Conservation (phyloP, 208 protist genomes). For the Lotmaria passim region DNA sequence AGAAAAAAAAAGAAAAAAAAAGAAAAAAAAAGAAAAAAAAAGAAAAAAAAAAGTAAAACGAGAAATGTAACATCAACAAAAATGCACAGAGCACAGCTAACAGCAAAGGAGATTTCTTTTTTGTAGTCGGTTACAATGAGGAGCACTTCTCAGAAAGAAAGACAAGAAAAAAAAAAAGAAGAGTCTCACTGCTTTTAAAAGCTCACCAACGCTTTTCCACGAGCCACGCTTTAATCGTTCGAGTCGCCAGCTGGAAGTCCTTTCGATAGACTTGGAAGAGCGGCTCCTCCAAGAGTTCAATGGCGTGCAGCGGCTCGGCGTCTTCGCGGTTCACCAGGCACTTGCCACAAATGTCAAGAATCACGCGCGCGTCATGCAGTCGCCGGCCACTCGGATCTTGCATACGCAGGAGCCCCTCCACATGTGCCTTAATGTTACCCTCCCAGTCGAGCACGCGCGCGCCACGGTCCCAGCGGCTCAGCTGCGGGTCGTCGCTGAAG, state of each 20-base stretch:
- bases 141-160: no score
- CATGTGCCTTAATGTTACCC: slow-evolving; percentile 66
- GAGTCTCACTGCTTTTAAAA: no score
- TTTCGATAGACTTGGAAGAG: slow-evolving; percentile 51
- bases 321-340: slow-evolving; percentile 68
- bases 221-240: slow-evolving; percentile 42
- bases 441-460: slow-evolving; percentile 74
- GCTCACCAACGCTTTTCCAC: background rate
- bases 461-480: slow-evolving; percentile 39
- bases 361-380: slow-evolving; percentile 24
- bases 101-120: no score
- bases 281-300: slow-evolving; percentile 48
- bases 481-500: slow-evolving; percentile 74
- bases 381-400: slow-evolving; percentile 36
- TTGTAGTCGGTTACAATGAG: no score
- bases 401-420: slow-evolving; percentile 39
- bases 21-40: background rate
- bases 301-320: slow-evolving; percentile 32
- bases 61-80: background rate
- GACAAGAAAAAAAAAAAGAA: no score
- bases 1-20: background rate
- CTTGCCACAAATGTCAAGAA: slow-evolving; percentile 57
- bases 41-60: background rate
- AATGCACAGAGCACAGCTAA: background rate
- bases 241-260: slow-evolving; percentile 28